Conservation (phyloP, 495 filamentous ascomycete genomes). For the Penicillium angulare region DNA sequence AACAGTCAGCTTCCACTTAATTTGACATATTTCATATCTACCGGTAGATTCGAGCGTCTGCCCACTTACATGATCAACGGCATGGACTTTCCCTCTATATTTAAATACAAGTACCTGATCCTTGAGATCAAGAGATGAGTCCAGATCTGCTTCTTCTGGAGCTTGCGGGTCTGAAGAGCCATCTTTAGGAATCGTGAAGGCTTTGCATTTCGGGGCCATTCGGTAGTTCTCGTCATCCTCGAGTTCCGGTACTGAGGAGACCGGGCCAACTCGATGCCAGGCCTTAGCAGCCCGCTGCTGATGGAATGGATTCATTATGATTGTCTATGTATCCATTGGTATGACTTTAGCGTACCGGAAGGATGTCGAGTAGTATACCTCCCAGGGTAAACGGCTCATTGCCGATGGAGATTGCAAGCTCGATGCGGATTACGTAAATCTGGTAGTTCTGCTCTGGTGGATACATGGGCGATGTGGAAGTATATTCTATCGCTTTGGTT, state of each 20-base stretch:
- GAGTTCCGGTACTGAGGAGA: constrained; percentile 52
- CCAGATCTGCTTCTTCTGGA: constrained; percentile 34
- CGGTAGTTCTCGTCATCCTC: constrained; percentile 31
- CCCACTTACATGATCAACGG: constrained; percentile 60
- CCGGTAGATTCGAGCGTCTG: neutral
- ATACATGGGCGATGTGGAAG: too few species aligned
- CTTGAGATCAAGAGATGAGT: constrained; percentile 45
- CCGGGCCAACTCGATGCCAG: constrained; percentile 43
- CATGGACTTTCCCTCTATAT: constrained; percentile 56
- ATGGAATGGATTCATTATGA: constrained; percentile 1
- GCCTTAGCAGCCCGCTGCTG: neutral
- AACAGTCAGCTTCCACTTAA: constrained; percentile 6
- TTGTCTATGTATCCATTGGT: neutral
- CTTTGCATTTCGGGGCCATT: constrained; percentile 50
- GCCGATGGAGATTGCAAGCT: neutral
- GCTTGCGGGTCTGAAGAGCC: constrained; percentile 11
- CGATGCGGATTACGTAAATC: neutral
- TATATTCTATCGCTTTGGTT: neutral
- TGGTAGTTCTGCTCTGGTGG: too few species aligned
- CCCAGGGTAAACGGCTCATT: too few species aligned
- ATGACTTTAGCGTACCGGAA: neutral
- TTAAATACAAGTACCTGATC: constrained; percentile 60
- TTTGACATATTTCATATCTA: neutral
- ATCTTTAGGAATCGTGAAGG: constrained; percentile 50
- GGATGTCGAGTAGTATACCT: too few species aligned